These are phyloP conservation scores for Kwoniella pini DNA, from an alignment of 768 basidiomycete genomes.

Conservation along the genomic window DNA sequence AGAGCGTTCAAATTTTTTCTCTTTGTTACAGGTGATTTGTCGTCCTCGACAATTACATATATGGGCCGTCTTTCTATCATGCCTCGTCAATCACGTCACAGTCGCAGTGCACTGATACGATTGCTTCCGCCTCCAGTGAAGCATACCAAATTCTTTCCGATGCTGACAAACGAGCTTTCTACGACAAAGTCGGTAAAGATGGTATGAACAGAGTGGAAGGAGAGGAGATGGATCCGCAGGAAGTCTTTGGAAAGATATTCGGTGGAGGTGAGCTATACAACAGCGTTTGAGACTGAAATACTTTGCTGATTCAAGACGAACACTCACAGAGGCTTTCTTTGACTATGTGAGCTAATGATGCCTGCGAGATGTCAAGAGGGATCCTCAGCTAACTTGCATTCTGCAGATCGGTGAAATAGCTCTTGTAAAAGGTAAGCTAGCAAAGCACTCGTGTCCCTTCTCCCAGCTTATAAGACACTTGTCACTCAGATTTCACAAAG, in stretches of 20 bases:
- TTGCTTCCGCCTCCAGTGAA: constrained; percentile 59
- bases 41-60: too few relatives aligned
- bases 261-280: constrained; percentile 62
- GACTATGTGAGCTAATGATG: constrained; percentile 71
- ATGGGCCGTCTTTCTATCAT: background rate
- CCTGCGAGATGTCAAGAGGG: too few relatives aligned
- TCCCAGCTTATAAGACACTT: background rate
- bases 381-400: constrained; percentile 16
- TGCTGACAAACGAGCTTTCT: constrained; percentile 80
- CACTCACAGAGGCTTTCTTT: constrained; percentile 66
- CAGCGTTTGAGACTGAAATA: background rate
- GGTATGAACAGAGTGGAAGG: constrained; percentile 75
- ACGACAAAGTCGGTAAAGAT: constrained; percentile 92
- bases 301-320: background rate
- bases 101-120: too few relatives aligned
- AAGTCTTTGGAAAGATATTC: constrained; percentile 94
- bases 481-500: constrained; percentile 69
- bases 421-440: constrained; percentile 70
- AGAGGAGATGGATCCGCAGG: constrained; percentile 88
- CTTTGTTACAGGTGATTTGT: too few relatives aligned
- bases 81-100: background rate
- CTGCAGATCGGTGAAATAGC: constrained; percentile 91
- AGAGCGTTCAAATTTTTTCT: too few relatives aligned
- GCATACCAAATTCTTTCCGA: constrained; percentile 77
- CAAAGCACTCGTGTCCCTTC: too few relatives aligned